Base-by-base conservation (phyloP, 352 stramenopile species). In the Saprolegnia parasitica region DNA sequence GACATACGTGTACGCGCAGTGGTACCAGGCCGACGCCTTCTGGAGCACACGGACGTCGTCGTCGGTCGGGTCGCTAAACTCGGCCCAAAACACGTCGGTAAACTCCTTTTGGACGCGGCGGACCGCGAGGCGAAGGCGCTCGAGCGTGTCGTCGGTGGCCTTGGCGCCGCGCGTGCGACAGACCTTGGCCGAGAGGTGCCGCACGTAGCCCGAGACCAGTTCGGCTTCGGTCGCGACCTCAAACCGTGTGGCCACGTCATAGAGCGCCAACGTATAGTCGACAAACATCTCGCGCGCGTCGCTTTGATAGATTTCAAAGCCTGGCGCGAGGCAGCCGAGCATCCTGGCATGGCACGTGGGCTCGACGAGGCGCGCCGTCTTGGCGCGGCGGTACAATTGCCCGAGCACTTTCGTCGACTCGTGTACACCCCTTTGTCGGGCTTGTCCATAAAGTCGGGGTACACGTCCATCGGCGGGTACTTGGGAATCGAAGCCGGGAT, bases 371-470 rank as follows among this genome's bases (percentile, higher is more conserved):
- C 89, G 76, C 20, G 81, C 76, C 5, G 8, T 23, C 37, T 81
- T 80, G 49, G 78, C 85, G 21, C 82, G 79, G 0, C 85, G 87
- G 70, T 84, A 93, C 76, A 95, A 83, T 29, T 87, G 79, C 3
- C 87, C 87, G 9, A 93, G 71, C 42, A 90, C 74, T 47, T 91
- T 91, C 29, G 72, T 78, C 4, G 87, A 95, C 62, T 74, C 75
- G 56, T n/a, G n/a, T 93, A 92, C 20, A 71, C 80, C 0, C 74
- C 71, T 23, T 89, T 90, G 13, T 88, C 79, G 8, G 71, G 75
- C 47, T 89, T 94, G 37, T 84, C 72, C 85, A 95, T 89, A 57
- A 93, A 95, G 42, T 93, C 87, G 1, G 87, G 84, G 54, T 93
- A 95, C 32, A 74, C 76, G 21, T 77, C 79, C 8, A 83, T 35